Evolutionary conservation across 495 filamentous ascomycete species (phyloP).

Genomic region (Aspergillus biplanus): DNA sequence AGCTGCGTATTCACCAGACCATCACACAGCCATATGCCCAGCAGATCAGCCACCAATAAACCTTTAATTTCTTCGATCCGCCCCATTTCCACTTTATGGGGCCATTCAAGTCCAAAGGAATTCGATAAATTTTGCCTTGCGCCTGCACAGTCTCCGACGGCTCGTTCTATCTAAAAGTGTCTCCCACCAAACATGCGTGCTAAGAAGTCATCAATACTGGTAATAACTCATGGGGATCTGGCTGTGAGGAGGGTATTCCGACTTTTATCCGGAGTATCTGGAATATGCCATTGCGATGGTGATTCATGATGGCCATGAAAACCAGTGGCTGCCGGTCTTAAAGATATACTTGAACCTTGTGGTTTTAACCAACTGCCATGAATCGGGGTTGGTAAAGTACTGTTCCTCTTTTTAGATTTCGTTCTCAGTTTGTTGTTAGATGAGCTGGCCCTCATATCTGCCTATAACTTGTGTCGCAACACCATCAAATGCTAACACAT

Average conservation of each 20-base stretch:
- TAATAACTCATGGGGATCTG: slow-evolving; percentile 62
- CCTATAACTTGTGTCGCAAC: background rate
- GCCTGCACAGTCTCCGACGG: slow-evolving; percentile 3
- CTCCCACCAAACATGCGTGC: slow-evolving; percentile 11
- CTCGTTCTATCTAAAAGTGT: slow-evolving; percentile 14
- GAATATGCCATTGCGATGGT: slow-evolving; percentile 19
- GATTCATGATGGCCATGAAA: slow-evolving; percentile 16
- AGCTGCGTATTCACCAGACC: slow-evolving; percentile 10
- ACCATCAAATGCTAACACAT: too few relatives aligned
- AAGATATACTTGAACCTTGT: slow-evolving; percentile 22
- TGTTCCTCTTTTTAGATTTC: background rate
- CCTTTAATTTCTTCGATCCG: background rate
- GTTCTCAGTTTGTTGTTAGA: background rate
- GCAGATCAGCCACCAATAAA: background rate
- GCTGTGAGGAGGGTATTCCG: slow-evolving; percentile 42
- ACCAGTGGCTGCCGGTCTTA: slow-evolving; percentile 24
- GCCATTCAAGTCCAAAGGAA: slow-evolving; percentile 29
- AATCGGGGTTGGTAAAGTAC: slow-evolving; percentile 15
- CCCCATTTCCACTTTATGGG: slow-evolving; percentile 22
- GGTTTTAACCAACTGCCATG: slow-evolving; percentile 11
- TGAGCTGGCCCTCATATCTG: background rate
- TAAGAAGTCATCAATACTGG: slow-evolving; percentile 19
- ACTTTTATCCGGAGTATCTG: slow-evolving; percentile 24
- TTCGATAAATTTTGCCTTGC: slow-evolving; percentile 25
- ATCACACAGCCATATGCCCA: slow-evolving; percentile 14